Evolutionary conservation across 1,284 basidiomycete genomes (phyloP).

Genomic region (Sanghuangporus weigelae): DNA sequence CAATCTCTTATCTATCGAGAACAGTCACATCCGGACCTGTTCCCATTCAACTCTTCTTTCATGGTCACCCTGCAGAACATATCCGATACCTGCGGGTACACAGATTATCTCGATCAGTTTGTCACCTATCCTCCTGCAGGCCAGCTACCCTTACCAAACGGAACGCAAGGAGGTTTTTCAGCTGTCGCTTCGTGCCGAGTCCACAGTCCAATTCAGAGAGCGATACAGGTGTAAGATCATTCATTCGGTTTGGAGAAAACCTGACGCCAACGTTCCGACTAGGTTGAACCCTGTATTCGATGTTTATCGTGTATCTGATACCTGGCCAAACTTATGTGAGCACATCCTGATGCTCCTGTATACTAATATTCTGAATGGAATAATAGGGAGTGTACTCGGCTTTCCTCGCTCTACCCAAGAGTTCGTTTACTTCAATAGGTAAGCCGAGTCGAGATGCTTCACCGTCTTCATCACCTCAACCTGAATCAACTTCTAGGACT

Average conservation of each 20-base stretch:
- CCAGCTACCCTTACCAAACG: slow-evolving; percentile 41
- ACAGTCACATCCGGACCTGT: slow-evolving; percentile 47
- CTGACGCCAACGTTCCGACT: neutral
- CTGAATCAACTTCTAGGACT: slow-evolving; percentile 25
- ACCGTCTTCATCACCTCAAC: too few species aligned
- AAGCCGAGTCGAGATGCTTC: slow-evolving; percentile 10
- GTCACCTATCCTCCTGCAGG: slow-evolving; percentile 39
- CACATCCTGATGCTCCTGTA: neutral
- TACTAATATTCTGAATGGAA: slow-evolving; percentile 22
- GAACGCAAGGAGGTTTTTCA: slow-evolving; percentile 30
- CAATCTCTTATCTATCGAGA: neutral
- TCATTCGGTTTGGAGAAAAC: neutral
- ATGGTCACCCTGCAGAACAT: slow-evolving; percentile 30
- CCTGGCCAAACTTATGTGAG: slow-evolving; percentile 31
- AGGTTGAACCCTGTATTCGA: slow-evolving; percentile 55
- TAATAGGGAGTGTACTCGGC: slow-evolving; percentile 47
- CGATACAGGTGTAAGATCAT: slow-evolving; percentile 31
- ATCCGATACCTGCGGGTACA: slow-evolving; percentile 36
- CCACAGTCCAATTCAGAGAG: slow-evolving; percentile 32
- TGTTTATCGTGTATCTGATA: slow-evolving; percentile 34
- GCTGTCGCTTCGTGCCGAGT: slow-evolving; percentile 37
- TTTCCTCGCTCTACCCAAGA: slow-evolving; percentile 51
- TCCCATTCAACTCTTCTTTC: slow-evolving; percentile 37
- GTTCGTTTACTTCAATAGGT: slow-evolving; percentile 38
- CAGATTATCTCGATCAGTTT: slow-evolving; percentile 34